Evolutionary conservation across 139 green algal species (phyloP).

Genomic region (Chlorella sp.): DNA sequence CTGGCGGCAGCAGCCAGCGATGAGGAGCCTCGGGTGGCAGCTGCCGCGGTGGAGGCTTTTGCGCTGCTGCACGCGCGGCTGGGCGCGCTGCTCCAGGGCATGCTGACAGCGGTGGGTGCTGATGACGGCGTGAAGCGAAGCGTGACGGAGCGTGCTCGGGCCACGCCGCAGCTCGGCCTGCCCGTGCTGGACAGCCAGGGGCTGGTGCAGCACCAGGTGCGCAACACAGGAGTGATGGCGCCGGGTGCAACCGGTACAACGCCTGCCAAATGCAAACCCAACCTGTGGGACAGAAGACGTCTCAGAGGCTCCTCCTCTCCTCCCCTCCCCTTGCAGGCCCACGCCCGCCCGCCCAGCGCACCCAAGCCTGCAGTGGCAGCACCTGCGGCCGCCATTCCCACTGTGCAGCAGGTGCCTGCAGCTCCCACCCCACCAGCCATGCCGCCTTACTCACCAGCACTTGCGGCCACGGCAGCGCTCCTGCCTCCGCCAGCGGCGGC

Average conservation of each 20-base stretch:
- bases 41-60: conserved; percentile 64
- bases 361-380: background rate
- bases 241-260: too few species aligned
- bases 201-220: conserved; percentile 52
- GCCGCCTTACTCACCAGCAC: background rate
- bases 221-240: background rate
- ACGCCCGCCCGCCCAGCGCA: conserved; percentile 15
- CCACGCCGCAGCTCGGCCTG: conserved; percentile 32
- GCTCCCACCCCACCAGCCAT: background rate
- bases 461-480: background rate
- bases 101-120: conserved; percentile 44
- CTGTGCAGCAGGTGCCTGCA: background rate
- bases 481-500: background rate
- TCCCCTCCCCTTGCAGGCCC: background rate
- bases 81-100: conserved; percentile 38
- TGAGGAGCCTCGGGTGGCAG: conserved; percentile 46
- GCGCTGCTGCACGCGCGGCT: conserved; percentile 46
- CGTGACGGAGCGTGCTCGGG: conserved; percentile 46
- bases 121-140: conserved; percentile 36
- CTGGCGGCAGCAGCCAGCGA: conserved; percentile 41
- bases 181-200: conserved; percentile 47
- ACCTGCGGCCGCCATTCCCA: background rate
- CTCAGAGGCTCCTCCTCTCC: background rate
- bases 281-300: too few species aligned
- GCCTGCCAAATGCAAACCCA: too few species aligned